Evolutionary conservation across 192 early-diverging fungal species (phyloP), one percentile per base, ranked within the genome.

Genomic region (Backusella morwellensis): DNA sequence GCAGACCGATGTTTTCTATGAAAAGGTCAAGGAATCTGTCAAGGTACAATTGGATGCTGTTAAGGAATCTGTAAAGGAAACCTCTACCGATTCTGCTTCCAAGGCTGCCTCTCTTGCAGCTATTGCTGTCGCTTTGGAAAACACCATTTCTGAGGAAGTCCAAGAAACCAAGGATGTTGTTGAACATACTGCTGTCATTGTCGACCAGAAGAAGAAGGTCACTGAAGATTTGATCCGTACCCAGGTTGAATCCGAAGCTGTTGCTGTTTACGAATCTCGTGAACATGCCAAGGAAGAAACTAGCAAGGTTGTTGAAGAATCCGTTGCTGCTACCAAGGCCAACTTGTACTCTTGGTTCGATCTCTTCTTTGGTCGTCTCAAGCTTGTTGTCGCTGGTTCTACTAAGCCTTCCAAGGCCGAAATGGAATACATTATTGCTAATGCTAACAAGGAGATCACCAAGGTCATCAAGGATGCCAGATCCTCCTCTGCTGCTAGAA

Each of bases 221-320:
- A 41, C 36, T 34, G 52, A 59, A 21, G 35, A 59, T 19, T 35
- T 74, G 17, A 66, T 56, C 36, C 35, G 36, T n/a, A 74, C 54
- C 21, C 21, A 41, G 12, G 23, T 63, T 40, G 36, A 40, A 15
- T 66, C 34, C 23, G 73, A 74, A 8, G 29, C 54, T 42, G 66
- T 34, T 19, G n/a, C 42, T 21, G 47, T 68, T 32, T 29, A 67
- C 7, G 44, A 74, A 69, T 71, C 70, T 68, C 63, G 59, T 68
- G 77, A 78, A 44, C 66, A 78, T 41, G 66, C 67, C 4, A 40
- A n/a, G 14, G 26, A 44, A 4, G 72, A 78, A 47, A 40, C 73
- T 40, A 12, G 6, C 0, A 66, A 36, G 70, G 40, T 75, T 23
- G 56, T 54, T n/a, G 11, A 52, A 5, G 26, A 47, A 44, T 42